phyloP scores from a whole-genome alignment of 176 grass and related monocot genomes.

The Sorghum bicolor region DNA sequence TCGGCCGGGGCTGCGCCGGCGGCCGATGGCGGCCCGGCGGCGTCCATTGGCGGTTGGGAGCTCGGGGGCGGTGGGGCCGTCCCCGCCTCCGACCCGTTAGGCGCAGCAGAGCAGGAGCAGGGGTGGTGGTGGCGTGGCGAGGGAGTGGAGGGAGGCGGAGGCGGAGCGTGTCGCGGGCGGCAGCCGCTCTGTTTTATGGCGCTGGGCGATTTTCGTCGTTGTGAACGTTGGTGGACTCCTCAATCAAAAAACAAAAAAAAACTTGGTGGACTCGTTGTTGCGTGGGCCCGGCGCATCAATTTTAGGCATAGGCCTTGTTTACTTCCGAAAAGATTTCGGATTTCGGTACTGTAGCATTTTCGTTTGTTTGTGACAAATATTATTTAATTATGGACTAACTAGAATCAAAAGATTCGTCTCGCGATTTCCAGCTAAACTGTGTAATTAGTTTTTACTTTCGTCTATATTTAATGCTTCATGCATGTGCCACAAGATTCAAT shows the following conservation, averaged over 20 bases:
- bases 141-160: not conserved
- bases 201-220: not conserved
- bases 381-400: too few relatives aligned
- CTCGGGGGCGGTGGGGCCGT: not conserved
- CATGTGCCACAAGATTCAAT: too few relatives aligned
- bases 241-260: too few relatives aligned
- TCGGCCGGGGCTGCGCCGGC: not conserved
- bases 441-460: too few relatives aligned
- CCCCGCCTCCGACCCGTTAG: constrained; percentile 14
- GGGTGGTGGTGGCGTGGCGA: not conserved
- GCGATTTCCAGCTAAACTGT: too few relatives aligned
- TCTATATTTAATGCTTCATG: too few relatives aligned
- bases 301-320: too few relatives aligned
- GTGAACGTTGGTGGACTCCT: constrained; percentile 35
- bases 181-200: constrained; percentile 36
- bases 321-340: too few relatives aligned
- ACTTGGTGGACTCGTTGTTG: constrained; percentile 32
- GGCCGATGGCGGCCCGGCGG: constrained; percentile 23
- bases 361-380: too few relatives aligned
- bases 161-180: constrained; percentile 16
- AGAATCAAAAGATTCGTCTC: too few relatives aligned
- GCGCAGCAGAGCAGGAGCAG: not conserved
- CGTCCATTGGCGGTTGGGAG: constrained; percentile 40
- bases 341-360: too few relatives aligned
- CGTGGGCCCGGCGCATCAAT: constrained; percentile 15